Base-by-base conservation (phyloP, 495 filamentous ascomycete genomes). In the Penicillium desertorum region DNA sequence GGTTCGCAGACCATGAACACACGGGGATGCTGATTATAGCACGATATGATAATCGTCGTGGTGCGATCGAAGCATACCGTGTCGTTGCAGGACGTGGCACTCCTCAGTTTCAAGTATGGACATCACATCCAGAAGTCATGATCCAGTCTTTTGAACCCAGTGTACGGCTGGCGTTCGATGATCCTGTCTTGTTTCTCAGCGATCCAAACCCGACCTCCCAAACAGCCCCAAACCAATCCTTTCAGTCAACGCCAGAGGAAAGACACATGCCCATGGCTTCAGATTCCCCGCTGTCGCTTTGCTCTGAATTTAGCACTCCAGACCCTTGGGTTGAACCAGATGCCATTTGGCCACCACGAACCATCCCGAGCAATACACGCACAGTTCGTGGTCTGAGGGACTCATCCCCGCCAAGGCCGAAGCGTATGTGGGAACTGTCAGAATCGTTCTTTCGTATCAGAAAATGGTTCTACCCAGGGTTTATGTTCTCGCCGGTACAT, bases 11-110 rank as follows among this genome's bases (percentile, higher is more conserved):
- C 71, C 79, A 68, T 25, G 78, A 82, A n/a, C 71, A 78, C 37
- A 78, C 70, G n/a, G 92, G 92, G 0, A 86, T 85, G 50, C 65
- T 96, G 34, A 78, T 95, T 20, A 66, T 96, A 19, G 77, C 82
- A 27, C 84, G 87, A 0, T 97, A 91, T 63, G 84, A 95, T 67
- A 75, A 84, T 19, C 76, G 81, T 17, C 74, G 81, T 14, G 88
- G 86, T 11, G 85, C 86, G 56, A 95, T 98, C 54, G 89, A 92
- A 66, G 89, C 82, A 29, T 91, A 91, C 70, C 82, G 85, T n/a
- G 71, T 96, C 0, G 73, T 91, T 8, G 90, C 88, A 16, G 76
- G 84, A 45, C 77, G 84, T 23, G 69, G 73, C 1, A 56, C 44
- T 4, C 75, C 80, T 22, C 74, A 71, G n/a, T 79, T 83, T 23